Percentiles rank a stretch among this genome's conserved stretches.
Conservation (phyloP, 352 stramenopile genomes). For the Globisporangium sylvaticum region DNA sequence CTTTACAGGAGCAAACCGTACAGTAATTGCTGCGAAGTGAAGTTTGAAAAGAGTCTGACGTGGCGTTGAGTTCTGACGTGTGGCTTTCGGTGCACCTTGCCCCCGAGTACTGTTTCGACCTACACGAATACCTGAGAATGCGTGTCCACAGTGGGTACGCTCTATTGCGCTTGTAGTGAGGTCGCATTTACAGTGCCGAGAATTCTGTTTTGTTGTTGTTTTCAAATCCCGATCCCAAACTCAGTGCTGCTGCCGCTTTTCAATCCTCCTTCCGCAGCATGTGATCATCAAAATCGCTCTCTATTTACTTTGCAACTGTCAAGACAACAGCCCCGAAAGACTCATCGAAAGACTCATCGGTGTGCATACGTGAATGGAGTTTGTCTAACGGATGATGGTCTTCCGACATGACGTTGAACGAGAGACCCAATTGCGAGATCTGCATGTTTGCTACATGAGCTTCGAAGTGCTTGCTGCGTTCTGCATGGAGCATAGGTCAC, state of each 20-base stretch:
- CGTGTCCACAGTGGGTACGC: neutral
- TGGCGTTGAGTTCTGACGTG: too few species aligned
- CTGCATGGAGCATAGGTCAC: constrained; percentile 9
- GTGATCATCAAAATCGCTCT: neutral
- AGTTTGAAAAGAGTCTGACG: neutral
- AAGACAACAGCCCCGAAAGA: neutral
- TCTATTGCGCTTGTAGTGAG: neutral
- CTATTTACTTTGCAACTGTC: neutral
- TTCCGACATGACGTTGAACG: neutral
- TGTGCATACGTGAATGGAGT: neutral
- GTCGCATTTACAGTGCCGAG: neutral
- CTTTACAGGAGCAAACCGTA: too few species aligned
- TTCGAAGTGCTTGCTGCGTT: too few species aligned
- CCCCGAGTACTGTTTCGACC: neutral
- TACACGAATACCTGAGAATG: neutral
- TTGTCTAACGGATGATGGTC: neutral
- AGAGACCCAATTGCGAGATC: neutral
- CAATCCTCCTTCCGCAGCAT: neutral
- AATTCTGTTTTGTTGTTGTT: neutral
- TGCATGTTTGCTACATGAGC: too few species aligned
- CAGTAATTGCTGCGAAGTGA: neutral
- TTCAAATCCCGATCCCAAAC: neutral
- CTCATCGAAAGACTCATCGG: too few species aligned
- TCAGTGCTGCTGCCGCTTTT: neutral
- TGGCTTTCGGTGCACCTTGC: neutral